Base-by-base conservation (phyloP, 1,284 basidiomycete species). In the Tilletia setariae region DNA sequence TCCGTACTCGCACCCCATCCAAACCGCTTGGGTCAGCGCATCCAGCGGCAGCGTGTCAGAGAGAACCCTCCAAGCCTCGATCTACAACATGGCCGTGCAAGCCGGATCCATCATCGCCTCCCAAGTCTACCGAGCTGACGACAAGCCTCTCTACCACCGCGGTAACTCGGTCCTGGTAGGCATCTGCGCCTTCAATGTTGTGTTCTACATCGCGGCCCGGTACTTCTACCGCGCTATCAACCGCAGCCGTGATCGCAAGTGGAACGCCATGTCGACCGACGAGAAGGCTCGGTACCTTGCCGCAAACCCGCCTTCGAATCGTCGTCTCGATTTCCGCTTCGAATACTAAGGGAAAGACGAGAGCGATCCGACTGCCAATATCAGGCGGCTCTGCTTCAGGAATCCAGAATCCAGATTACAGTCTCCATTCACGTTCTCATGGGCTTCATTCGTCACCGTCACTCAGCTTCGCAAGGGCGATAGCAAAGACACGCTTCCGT, bases 251-350 rank as follows among this genome's bases (percentile, higher is more conserved):
- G 68, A 46, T 13, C 69, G 66, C 35, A 67, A 53, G 7, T 80
- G 78, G 78, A 65, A 69, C 40, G 63, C 64, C 8, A 70, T 80
- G 73, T 63, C 73, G 16, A 67, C 56, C 16, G 71, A 76, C 28
- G 70, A 79, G 56, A 47, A 70, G 53, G 42, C 62, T 4, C 2
- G 72, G 2, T 79, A 79, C 40, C 69, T 79, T 2, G 64, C 28
- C 9, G 74, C 72, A 2, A 78, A 75, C 15, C 70, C 15, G 21
- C 73, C 76, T 65, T 71, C 77, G 1, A 70, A 70, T 44, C 56
- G 49, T 23, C 68, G 75, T 1, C 72, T 79, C 6, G 77, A 76
- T 63, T 79, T 75, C 67, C 68, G 72, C 11, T 78, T 79, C 56
- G 76, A 68, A 0, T 68, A 74, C 63, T 76, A 40, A 11, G 11